phyloP scores from a whole-genome alignment of 768 basidiomycete species.

The Phylloporus sp. region DNA sequence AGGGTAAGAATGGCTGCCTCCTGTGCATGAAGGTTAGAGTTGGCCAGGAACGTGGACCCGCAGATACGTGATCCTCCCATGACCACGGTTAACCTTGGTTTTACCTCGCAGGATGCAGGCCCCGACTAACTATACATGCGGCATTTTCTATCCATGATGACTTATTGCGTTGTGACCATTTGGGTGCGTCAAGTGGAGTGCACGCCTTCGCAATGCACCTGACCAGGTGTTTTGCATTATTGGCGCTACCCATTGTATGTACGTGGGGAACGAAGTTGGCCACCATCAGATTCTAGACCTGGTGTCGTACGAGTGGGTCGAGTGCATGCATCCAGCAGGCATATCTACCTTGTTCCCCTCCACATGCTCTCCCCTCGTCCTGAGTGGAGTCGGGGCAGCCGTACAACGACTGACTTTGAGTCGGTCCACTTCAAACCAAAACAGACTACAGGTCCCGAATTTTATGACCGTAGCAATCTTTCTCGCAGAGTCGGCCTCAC shows the following conservation, averaged over 20 bases:
- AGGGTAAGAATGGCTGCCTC: too few relatives aligned
- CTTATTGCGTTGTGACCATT: background rate
- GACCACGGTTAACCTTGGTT: background rate
- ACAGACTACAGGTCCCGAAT: conserved; percentile 22
- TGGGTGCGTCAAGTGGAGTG: background rate
- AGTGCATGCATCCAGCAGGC: background rate
- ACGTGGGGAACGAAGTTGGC: background rate
- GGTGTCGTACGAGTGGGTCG: background rate
- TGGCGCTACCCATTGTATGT: background rate
- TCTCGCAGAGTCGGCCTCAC: conserved; percentile 21
- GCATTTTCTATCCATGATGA: background rate
- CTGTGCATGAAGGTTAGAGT: too few relatives aligned
- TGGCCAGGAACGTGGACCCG: background rate
- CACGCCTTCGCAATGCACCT: background rate
- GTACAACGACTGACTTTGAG: conserved; percentile 16
- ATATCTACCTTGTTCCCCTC: background rate
- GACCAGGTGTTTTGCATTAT: background rate
- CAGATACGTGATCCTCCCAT: background rate
- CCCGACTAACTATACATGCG: background rate
- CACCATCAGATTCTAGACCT: background rate
- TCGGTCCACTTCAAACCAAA: conserved; percentile 17
- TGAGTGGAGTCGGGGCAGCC: conserved; percentile 4
- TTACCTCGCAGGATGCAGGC: too few relatives aligned
- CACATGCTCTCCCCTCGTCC: background rate
- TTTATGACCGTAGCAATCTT: conserved; percentile 25